Evolutionary conservation across 2,329 filamentous ascomycete species (phyloP).

Genomic region (Pyrenophora tritici-repentis): DNA sequence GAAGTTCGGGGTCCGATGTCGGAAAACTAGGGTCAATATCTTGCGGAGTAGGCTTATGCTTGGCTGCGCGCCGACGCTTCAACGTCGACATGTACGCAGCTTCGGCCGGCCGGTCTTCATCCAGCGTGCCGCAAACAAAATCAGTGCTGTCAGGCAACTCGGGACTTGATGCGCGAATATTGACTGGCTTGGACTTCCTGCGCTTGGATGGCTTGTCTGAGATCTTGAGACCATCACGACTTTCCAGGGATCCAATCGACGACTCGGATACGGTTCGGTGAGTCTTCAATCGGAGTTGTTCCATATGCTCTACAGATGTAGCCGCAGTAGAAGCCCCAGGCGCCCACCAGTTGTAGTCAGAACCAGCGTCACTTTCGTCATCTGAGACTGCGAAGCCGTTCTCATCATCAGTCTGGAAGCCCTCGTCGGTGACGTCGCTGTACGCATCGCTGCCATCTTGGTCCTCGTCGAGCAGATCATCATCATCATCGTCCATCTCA

Average conservation of each 20-base stretch:
- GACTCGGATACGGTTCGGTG: conserved; percentile 58
- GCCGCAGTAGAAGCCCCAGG: conserved; percentile 57
- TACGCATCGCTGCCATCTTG: conserved; percentile 50
- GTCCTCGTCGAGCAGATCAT: conserved; percentile 55
- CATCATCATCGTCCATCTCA: conserved; percentile 43
- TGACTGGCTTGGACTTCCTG: conserved; percentile 56
- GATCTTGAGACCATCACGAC: conserved; percentile 38
- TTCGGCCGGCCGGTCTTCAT: conserved; percentile 93
- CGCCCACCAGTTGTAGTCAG: conserved; percentile 70
- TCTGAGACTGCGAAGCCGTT: conserved; percentile 73
- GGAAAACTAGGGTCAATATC: conserved; percentile 93
- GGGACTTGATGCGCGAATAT: conserved; percentile 69
- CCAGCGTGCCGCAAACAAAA: conserved; percentile 97
- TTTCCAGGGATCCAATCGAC: conserved; percentile 59
- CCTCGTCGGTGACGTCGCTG: conserved; percentile 59
- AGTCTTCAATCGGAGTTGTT: conserved; percentile 54
- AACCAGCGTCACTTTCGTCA: conserved; percentile 67
- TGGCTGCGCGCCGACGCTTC: conserved; percentile 78
- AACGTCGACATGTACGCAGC: conserved; percentile 88
- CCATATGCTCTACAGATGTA: conserved; percentile 55
- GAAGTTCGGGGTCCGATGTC: conserved; percentile 84
- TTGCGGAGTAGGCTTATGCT: conserved; percentile 84
- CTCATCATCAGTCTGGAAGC: conserved; percentile 82
- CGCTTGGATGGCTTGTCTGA: conserved; percentile 42
- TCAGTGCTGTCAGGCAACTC: conserved; percentile 96